phyloP scores from a whole-genome alignment of 768 basidiomycete species.

The Hericium rajendrae region DNA sequence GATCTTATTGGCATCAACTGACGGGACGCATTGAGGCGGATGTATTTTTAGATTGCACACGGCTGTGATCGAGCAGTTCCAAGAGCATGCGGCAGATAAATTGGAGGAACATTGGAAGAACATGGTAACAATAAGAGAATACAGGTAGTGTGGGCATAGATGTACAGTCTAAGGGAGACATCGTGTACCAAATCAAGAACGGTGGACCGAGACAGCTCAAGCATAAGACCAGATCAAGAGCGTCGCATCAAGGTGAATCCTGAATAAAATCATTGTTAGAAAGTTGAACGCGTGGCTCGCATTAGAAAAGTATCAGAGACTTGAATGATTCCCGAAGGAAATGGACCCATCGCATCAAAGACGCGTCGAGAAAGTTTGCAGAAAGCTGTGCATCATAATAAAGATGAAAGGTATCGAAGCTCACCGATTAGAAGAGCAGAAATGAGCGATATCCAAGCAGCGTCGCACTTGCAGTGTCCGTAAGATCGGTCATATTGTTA shows the following conservation, averaged over 20 bases:
- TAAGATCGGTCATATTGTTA: not conserved
- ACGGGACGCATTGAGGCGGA: too few species aligned
- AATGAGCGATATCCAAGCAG: too few species aligned
- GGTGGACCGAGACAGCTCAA: not conserved
- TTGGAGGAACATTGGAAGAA: not conserved
- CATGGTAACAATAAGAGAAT: not conserved
- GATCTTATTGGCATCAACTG: too few species aligned
- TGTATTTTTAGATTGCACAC: too few species aligned
- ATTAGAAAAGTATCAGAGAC: constrained; percentile 46
- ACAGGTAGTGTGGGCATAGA: not conserved
- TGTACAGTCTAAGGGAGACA: not conserved
- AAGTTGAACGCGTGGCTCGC: not conserved
- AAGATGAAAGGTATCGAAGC: constrained; percentile 9
- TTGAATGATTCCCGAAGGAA: constrained; percentile 75
- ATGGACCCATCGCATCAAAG: constrained; percentile 40
- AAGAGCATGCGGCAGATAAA: too few species aligned
- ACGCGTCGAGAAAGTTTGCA: constrained; percentile 43
- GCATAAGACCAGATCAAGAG: too few species aligned
- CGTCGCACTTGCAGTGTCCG: too few species aligned
- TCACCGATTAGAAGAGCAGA: constrained; percentile 16
- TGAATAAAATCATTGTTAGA: too few species aligned
- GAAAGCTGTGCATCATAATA: constrained; percentile 37
- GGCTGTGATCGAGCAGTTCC: too few species aligned
- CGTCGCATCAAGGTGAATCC: too few species aligned
- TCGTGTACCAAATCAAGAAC: not conserved